Evolutionary conservation across 306 rosid species (phyloP).

Genomic region (Vachellia collinsii): DNA sequence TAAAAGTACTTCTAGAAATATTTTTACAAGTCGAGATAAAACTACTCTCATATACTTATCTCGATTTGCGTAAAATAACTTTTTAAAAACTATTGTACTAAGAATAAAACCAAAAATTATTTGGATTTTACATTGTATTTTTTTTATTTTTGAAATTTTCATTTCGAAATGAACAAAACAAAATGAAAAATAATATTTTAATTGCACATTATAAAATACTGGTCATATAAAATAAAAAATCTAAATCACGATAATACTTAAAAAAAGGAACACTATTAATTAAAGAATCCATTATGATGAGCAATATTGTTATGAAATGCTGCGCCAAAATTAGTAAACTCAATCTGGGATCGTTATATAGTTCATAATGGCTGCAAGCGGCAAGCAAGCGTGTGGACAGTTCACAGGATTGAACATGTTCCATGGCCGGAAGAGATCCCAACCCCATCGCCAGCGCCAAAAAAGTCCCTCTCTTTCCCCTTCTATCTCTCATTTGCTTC

Average conservation of each 20-base stretch:
- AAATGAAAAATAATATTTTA: too few relatives aligned
- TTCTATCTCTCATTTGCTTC: conserved; percentile 80
- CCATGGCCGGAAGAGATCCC: conserved; percentile 8
- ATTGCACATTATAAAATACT: too few relatives aligned
- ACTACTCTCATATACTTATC: too few relatives aligned
- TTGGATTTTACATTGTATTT: too few relatives aligned
- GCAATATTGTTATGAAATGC: neutral
- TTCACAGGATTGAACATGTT: neutral
- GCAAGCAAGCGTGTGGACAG: neutral
- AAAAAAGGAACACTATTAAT: neutral
- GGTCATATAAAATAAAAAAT: too few relatives aligned
- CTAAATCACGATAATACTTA: neutral
- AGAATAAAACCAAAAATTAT: too few relatives aligned
- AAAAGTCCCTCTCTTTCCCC: conserved; percentile 75
- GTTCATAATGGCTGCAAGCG: neutral
- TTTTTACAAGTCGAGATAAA: too few relatives aligned
- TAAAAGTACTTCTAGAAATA: too few relatives aligned
- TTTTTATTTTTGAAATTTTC: too few relatives aligned
- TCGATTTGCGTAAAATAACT: too few relatives aligned
- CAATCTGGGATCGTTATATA: neutral
- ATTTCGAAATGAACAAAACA: too few relatives aligned
- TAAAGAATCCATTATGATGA: neutral
- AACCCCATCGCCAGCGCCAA: conserved; percentile 32
- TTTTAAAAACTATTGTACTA: too few relatives aligned
- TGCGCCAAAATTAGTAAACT: neutral